Percentiles rank a stretch among this genome's conserved stretches.
These are phyloP conservation scores for Chiua virens DNA, from an alignment of 768 basidiomycete genomes.

Conservation along the genomic window DNA sequence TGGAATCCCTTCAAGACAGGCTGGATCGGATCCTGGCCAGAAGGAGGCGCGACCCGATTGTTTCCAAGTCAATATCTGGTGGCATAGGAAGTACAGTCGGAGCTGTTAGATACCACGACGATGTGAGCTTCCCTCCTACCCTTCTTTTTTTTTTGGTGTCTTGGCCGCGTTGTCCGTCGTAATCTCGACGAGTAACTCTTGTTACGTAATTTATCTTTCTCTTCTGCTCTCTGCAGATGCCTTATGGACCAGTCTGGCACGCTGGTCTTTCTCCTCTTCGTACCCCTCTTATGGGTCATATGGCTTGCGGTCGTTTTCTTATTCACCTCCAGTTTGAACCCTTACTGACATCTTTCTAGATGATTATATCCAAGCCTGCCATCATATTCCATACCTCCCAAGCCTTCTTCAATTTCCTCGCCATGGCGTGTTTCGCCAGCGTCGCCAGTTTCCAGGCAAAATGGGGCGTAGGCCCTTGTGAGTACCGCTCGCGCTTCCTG, in stretches of 20 bases:
- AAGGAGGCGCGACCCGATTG: slow-evolving; percentile 4
- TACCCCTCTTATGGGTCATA: slow-evolving; percentile 62
- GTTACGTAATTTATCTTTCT: slow-evolving; percentile 32
- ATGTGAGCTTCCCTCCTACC: slow-evolving; percentile 50
- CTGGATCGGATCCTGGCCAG: slow-evolving; percentile 32
- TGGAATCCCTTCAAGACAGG: slow-evolving; percentile 30
- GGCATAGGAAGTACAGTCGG: slow-evolving; percentile 63
- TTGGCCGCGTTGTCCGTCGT: slow-evolving; percentile 21
- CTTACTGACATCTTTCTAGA: slow-evolving; percentile 43
- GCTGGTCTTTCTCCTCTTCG: slow-evolving; percentile 62
- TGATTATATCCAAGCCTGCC: slow-evolving; percentile 84
- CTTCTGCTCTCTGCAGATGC: slow-evolving; percentile 30
- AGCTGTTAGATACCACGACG: slow-evolving; percentile 64
- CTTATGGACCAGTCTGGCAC: slow-evolving; percentile 44
- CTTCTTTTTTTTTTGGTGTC: background rate
- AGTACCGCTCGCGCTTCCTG: slow-evolving; percentile 32
- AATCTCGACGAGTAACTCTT: slow-evolving; percentile 24
- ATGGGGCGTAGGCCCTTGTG: slow-evolving; percentile 84
- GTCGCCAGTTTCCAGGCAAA: slow-evolving; percentile 88
- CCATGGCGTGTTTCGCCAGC: slow-evolving; percentile 89
- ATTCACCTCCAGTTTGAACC: background rate
- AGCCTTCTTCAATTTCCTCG: slow-evolving; percentile 90
- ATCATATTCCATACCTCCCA: slow-evolving; percentile 77
- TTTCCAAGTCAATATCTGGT: slow-evolving; percentile 42
- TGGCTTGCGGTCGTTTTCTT: slow-evolving; percentile 64